Percentiles rank a stretch among this genome's conserved stretches.
phyloP scores from a whole-genome alignment of 768 basidiomycete species.

The Daedalea quercina region DNA sequence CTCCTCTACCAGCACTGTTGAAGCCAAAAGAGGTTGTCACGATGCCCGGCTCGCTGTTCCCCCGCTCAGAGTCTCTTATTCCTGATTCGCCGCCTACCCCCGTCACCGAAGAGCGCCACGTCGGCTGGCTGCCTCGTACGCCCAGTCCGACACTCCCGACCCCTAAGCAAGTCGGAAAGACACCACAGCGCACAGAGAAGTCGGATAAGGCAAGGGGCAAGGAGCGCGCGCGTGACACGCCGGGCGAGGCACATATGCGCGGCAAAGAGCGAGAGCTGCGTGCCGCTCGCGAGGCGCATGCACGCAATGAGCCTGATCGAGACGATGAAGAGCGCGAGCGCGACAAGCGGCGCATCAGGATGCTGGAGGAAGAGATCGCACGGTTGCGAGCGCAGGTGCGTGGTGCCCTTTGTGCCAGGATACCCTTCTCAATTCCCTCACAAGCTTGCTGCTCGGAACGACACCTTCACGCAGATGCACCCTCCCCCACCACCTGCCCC shows the following conservation, averaged over 20 bases:
- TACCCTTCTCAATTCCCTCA: too few relatives aligned
- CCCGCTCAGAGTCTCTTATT: constrained; percentile 63
- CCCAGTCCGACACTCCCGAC: background rate
- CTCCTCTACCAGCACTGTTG: constrained; percentile 16
- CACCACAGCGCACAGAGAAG: background rate
- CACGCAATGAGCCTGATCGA: constrained; percentile 30
- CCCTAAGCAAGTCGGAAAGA: background rate
- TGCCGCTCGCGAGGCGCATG: constrained; percentile 46
- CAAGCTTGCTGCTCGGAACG: constrained; percentile 3
- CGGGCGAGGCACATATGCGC: constrained; percentile 40
- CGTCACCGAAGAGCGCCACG: background rate
- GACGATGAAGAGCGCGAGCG: constrained; percentile 39
- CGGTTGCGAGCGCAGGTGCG: constrained; percentile 46
- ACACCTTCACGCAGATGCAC: constrained; percentile 23
- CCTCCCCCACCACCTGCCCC: constrained; percentile 36
- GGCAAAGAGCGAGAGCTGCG: constrained; percentile 61
- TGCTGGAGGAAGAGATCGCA: constrained; percentile 61
- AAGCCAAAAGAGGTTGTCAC: constrained; percentile 28
- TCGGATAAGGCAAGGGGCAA: constrained; percentile 28
- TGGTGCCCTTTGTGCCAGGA: too few relatives aligned
- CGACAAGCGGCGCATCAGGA: constrained; percentile 58
- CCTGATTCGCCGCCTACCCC: constrained; percentile 28
- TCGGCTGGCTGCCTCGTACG: background rate
- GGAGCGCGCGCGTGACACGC: constrained; percentile 29
- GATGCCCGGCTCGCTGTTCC: constrained; percentile 78